Evolutionary conservation across 768 basidiomycete genomes (phyloP), one percentile per base, ranked within the genome.

Genomic region (Russula sp.): DNA sequence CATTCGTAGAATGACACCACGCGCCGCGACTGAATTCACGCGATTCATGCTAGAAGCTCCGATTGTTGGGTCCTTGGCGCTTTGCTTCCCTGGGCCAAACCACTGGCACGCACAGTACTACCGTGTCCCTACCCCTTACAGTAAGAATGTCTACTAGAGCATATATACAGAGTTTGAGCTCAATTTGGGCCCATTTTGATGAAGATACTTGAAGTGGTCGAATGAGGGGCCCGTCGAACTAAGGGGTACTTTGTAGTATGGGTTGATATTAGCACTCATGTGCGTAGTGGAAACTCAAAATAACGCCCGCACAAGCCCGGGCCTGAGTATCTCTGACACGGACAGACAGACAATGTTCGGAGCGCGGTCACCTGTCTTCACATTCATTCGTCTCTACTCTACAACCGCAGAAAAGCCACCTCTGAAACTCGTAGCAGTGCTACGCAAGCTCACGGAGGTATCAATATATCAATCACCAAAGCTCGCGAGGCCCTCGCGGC

Each of bases 391-490:
- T 45, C 68, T 71, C 64, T 89, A 88, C 73, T 86, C 87, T 16
- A 81, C 85, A 5, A 60, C 73, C 27, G 47, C 75, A 4, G 68
- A 75, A 58, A 91, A 87, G 71, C 78, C 87, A 0, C 81, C 89
- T 13, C 72, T 92, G 37, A 84, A 87, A 59, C 85, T 95, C 59
- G 86, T 98, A 66, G 89, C 90, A 1, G 85, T 93, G 73, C 82
- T 98, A 47, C 85, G 96, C 66, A 91, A 89, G 73, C 79, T 80
- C 69, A 88, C 82, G 50, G 84, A 86, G 53, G 89, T 94, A 54
- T 91, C 94, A 8, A 85, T 98, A 89, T 94, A 54, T 91, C 94
- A 8, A 85, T 98, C 67, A 79, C 82, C 50, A 93, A 94, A 77
- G 96, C 95, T 35, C 84, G 88, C 42, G 90, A 95, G 73, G 95